These are phyloP conservation scores for Coelastrella sp. DNA, from an alignment of 139 green algal species.

Conservation along the genomic window DNA sequence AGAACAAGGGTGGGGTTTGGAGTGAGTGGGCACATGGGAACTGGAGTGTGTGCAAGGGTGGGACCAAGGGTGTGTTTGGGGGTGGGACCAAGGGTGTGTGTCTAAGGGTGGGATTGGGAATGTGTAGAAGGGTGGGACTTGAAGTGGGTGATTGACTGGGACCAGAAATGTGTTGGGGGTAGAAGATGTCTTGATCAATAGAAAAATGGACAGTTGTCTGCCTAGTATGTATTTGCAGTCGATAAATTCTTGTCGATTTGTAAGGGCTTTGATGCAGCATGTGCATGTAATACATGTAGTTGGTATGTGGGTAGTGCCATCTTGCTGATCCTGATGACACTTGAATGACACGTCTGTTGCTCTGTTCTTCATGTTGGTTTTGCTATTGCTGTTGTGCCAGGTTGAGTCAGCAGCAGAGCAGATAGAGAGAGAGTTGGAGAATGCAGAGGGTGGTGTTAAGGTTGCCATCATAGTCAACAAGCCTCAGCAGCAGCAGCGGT, in stretches of 20 bases:
- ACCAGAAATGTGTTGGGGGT: too few relatives aligned
- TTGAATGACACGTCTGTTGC: too few relatives aligned
- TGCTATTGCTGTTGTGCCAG: slow-evolving; percentile 9
- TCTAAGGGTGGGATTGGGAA: background rate
- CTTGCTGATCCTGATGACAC: too few relatives aligned
- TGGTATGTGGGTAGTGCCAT: too few relatives aligned
- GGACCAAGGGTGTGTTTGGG: background rate
- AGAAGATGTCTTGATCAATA: too few relatives aligned
- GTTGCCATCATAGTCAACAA: background rate
- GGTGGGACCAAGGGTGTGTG: background rate
- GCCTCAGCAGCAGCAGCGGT: slow-evolving; percentile 6
- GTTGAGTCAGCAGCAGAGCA: slow-evolving; percentile 22
- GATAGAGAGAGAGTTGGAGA: slow-evolving; percentile 6
- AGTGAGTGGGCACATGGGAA: background rate
- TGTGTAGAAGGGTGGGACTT: too few relatives aligned
- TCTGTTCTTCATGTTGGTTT: background rate
- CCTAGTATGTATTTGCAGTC: too few relatives aligned
- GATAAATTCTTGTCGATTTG: too few relatives aligned
- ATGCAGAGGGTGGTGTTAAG: background rate
- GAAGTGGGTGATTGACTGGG: too few relatives aligned
- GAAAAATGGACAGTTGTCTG: too few relatives aligned
- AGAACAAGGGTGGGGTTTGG: background rate
- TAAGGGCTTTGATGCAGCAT: too few relatives aligned
- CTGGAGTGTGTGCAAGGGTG: background rate
- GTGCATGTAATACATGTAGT: too few relatives aligned